Evolutionary conservation across 257 asterid species (phyloP), one percentile per base, ranked within the genome.

Genomic region (Leonotis leonurus): DNA sequence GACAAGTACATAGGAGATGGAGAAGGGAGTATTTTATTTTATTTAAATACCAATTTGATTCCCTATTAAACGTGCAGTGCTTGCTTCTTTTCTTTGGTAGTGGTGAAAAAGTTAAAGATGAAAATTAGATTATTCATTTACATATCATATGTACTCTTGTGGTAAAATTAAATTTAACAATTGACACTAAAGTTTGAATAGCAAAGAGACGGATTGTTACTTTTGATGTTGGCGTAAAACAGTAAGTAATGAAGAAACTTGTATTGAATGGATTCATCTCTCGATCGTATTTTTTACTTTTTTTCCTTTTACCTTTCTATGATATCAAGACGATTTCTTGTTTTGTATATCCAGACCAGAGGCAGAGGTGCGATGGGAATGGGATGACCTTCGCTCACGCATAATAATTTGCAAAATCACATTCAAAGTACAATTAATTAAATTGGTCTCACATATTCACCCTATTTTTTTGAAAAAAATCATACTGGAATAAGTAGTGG

Each of bases 191-290:
- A 75, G 84, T 64, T 66, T 13, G 26, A 65, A 49, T n/a, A 30
- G 79, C 77, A 65, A 65, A 58, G 62, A 9, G 81, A 61, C 84
- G 54, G 66, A 65, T 61, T 68, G 22, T 72, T 75, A 62, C 78
- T 78, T 41, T 30, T n/a, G n/a, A n/a, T n/a, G 43, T 25, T 24
- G 35, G 16, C 20, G 29, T 49, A 20, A 21, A 44, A 48, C 61
- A 8, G 40, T 55, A 35, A 21, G 9, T 48, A 24, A 11, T n/a
- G 21, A 22, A 55, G 29, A 25, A 46, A 39, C 6, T 46, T 53
- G 54, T 41, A 18, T 62, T 57, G 60, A 58, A 49, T 54, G 20
- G 7, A 60, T n/a, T n/a, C n/a, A n/a, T n/a, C n/a, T n/a, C n/a
- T n/a, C 60, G 57, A 59, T 32, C 8, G 14, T 49, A 12, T 18